Conservation (phyloP, 1,284 basidiomycete species). For the Rhodotorula sp. region DNA sequence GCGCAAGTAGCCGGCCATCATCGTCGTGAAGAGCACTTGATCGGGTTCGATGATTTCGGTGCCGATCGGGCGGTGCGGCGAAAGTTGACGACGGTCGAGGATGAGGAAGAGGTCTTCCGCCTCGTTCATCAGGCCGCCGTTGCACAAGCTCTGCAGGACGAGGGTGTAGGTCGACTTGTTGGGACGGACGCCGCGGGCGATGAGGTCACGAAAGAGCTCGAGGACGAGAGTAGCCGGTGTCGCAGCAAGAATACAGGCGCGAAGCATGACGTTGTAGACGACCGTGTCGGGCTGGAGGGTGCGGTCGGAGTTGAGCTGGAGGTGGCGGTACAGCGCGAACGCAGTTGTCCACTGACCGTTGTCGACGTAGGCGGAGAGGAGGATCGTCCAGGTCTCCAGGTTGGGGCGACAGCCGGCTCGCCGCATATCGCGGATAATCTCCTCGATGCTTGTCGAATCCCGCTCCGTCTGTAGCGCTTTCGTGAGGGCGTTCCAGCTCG, state of each 20-base stretch:
- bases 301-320: constrained; percentile 53
- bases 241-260: constrained; percentile 78
- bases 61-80: constrained; percentile 1
- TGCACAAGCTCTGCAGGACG: constrained; percentile 79
- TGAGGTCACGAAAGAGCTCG: constrained; percentile 63
- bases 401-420: constrained; percentile 64
- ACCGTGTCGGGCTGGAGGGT: constrained; percentile 43
- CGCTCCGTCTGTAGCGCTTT: constrained; percentile 64
- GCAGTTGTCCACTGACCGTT: constrained; percentile 75
- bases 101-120: constrained; percentile 69
- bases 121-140: constrained; percentile 65
- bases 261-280: constrained; percentile 76
- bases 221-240: constrained; percentile 70
- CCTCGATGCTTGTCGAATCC: constrained; percentile 68
- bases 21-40: constrained; percentile 71
- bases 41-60: constrained; percentile 45
- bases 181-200: constrained; percentile 58
- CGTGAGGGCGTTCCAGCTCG: constrained; percentile 70
- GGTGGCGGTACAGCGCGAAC: constrained; percentile 68
- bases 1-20: constrained; percentile 77
- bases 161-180: constrained; percentile 69
- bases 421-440: constrained; percentile 65
- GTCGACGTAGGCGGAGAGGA: constrained; percentile 83
- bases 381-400: constrained; percentile 62
- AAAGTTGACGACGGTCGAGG: constrained; percentile 55